Evolutionary conservation across 148 eudicot species (phyloP), one percentile per base, ranked within the genome.

Genomic region (Linanthus parryae): DNA sequence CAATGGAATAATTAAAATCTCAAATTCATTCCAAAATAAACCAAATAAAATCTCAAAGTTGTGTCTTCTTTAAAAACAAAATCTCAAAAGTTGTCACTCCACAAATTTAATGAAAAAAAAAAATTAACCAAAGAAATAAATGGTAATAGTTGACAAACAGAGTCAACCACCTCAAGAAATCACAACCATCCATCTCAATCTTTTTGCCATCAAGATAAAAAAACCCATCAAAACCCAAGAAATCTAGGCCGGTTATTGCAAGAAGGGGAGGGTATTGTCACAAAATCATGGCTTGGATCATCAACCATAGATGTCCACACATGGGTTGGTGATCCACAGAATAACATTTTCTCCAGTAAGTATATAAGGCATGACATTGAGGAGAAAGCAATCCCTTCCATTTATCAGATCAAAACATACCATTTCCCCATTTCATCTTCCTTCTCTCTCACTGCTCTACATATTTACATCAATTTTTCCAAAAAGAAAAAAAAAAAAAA

Each of bases 401-500:
- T 49, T 59, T 29, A 38, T 56, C 48, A 50, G 49, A 46, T 58
- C 43, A 49, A 60, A 53, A 35, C 24, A 40, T 21, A 24, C 45
- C 66, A 28, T 23, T 25, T 62, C 25, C 35, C 25, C 15, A 44
- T 53, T 44, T 27, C 37, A 26, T 13, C 34, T 52, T 42, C 23
- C 25, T n/a, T 21, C 24, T 18, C 31, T 52, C 27, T 22, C 24
- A 14, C 30, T 39, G 46, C 21, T 12, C 54, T 55, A 7, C 19
- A 62, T 33, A 23, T 62, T 52, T 34, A 26, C 4, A 12, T 15
- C 24, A 20, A 24, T 21, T 48, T 46, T 21, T 22, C 12, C 8
- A 42, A 29, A 52, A 51, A 48, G 5, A 6, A 12, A 41, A 38
- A 28, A 12, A 25, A 46, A 54, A 43, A 33, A 42, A 52, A 52